Base-by-base conservation (phyloP, 306 rosid species). In the Dicorynia guianensis region DNA sequence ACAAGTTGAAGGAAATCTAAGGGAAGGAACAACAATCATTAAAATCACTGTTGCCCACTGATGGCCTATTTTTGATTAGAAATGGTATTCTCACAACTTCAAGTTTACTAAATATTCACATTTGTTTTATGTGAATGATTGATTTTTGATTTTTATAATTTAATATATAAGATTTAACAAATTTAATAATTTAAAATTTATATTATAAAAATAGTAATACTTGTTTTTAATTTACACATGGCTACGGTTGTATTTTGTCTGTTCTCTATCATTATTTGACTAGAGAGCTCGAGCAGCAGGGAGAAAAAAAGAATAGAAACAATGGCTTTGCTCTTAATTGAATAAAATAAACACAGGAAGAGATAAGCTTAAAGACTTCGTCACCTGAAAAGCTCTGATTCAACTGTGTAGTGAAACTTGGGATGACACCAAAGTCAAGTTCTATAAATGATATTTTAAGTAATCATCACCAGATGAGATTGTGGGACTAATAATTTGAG, bases 1-100 rank as follows among this genome's bases (percentile, higher is more conserved):
- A 61, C 81, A 30, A 58, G 54, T 59, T 79, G 30, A 59, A 83
- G 11, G 40, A 67, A 82, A 61, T 63, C 71, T 76, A 73, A 53
- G 14, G 60, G 49, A 60, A 57, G 47, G 46, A 60, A 33, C 59
- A 71, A 6, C 33, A 58, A 81, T 71, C 53, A 61, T 34, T 57
- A 47, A 81, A 77, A 72, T 77, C 81, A 40, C 11, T 71, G 74
- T 76, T 76, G 59, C 50, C 20, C 46, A 59, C 66, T 67, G 39
- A 60, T 80, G 67, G 19, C 49, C 15, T 33, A 19, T 14, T n/a
- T n/a, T n/a, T n/a, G n/a, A n/a, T n/a, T n/a, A n/a, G n/a, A n/a
- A n/a, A n/a, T n/a, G n/a, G n/a, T n/a, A n/a, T n/a, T n/a, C n/a
- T n/a, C n/a, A n/a, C n/a, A n/a, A n/a, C n/a, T n/a, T n/a, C n/a